phyloP scores from a whole-genome alignment of 2,329 filamentous ascomycete genomes.

The Chrysosporium keratinophilum region DNA sequence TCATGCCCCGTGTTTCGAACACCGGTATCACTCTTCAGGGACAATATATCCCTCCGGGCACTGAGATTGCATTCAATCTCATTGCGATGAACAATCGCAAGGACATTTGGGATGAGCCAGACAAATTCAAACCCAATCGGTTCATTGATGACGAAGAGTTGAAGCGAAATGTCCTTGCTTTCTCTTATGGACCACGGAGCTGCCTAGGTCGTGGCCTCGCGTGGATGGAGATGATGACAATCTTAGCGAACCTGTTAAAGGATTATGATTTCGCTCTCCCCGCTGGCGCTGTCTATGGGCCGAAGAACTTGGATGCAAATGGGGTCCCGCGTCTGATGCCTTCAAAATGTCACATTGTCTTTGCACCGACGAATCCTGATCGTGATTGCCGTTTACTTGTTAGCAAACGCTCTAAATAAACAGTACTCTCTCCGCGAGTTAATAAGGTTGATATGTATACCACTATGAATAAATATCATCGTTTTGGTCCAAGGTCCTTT shows the following conservation, averaged over 20 bases:
- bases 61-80: constrained; percentile 4
- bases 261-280: constrained; percentile 6
- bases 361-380: constrained; percentile 3
- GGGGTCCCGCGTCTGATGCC: not conserved
- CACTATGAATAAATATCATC: no score
- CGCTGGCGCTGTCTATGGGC: not conserved
- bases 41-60: constrained; percentile 2
- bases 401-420: not conserved
- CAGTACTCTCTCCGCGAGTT: not conserved
- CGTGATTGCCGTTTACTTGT: constrained; percentile 5
- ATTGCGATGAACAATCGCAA: constrained; percentile 1
- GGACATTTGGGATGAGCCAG: constrained; percentile 4
- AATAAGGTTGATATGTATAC: not conserved
- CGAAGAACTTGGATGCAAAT: not conserved
- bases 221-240: constrained; percentile 7
- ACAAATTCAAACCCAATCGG: constrained; percentile 2
- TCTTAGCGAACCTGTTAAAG: constrained; percentile 1
- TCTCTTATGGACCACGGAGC: constrained; percentile 5
- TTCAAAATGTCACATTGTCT: constrained; percentile 2
- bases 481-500: no score
- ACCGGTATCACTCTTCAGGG: not conserved
- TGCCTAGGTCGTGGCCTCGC: constrained; percentile 1
- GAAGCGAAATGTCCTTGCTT: constrained; percentile 2
- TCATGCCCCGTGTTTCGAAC: not conserved
- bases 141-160: constrained; percentile 2